Conservation (phyloP, 305 asterid species). For the Salvia sclarea region DNA sequence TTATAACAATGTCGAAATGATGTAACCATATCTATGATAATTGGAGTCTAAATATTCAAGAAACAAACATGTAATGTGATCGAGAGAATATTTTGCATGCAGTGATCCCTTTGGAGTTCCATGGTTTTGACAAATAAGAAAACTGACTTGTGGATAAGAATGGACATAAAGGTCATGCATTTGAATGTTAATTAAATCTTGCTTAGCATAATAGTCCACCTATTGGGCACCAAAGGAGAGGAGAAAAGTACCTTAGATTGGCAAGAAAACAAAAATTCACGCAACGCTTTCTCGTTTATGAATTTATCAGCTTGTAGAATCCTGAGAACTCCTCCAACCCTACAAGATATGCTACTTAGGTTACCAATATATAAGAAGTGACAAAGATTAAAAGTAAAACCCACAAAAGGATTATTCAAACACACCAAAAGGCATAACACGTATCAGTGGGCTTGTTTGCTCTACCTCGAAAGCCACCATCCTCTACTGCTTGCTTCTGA, state of each 20-base stretch:
- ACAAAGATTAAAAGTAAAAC: not conserved
- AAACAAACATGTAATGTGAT: not conserved
- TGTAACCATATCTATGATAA: not conserved
- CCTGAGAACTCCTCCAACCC: slow-evolving; percentile 89
- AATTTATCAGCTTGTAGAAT: slow-evolving; percentile 74
- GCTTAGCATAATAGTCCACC: not conserved
- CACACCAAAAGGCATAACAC: slow-evolving; percentile 94
- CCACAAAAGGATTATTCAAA: slow-evolving; percentile 1
- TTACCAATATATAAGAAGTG: slow-evolving; percentile 21
- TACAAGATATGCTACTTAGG: slow-evolving; percentile 27
- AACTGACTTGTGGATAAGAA: not conserved
- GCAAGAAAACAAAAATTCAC: slow-evolving; percentile 67
- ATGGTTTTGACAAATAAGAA: slow-evolving; percentile 9
- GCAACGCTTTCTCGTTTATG: slow-evolving; percentile 62
- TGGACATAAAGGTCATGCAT: not conserved
- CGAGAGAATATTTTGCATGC: not conserved
- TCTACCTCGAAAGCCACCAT: slow-evolving; percentile 95
- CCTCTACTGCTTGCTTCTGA: slow-evolving; percentile 82
- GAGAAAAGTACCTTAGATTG: slow-evolving; percentile 72
- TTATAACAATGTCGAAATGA: not conserved
- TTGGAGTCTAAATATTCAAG: not conserved
- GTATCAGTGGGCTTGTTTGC: slow-evolving; percentile 83
- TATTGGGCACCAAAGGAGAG: slow-evolving; percentile 31
- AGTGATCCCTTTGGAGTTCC: not conserved
- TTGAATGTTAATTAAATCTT: not conserved